Evolutionary conservation across 345 rosid species (phyloP).

Genomic region (Corchorus capsularis): DNA sequence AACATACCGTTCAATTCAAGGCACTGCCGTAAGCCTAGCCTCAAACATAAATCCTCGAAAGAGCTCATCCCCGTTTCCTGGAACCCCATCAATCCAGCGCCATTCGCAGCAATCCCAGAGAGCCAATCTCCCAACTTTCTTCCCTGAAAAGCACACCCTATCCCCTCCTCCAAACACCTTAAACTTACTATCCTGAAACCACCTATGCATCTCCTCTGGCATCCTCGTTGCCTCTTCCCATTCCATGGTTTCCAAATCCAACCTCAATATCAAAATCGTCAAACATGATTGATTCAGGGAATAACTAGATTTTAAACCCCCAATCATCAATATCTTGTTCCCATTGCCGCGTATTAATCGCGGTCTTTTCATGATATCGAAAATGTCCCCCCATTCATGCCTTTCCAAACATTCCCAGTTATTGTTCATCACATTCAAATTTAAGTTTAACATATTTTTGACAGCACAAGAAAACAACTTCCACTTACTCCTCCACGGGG

Average conservation of each 20-base stretch:
- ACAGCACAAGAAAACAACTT: conserved; percentile 65
- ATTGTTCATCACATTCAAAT: conserved; percentile 47
- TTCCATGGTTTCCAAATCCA: conserved; percentile 76
- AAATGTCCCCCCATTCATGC: conserved; percentile 84
- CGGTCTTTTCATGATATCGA: conserved; percentile 80
- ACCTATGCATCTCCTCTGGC: conserved; percentile 76
- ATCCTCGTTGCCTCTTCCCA: conserved; percentile 93
- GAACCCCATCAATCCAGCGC: conserved; percentile 85
- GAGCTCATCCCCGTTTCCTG: conserved; percentile 62
- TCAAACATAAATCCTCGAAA: conserved; percentile 79
- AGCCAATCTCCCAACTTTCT: conserved; percentile 69
- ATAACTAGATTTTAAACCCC: conserved; percentile 72
- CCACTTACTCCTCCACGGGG: conserved; percentile 93
- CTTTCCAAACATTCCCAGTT: conserved; percentile 78
- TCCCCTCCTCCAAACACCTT: conserved; percentile 92
- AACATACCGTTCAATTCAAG: conserved; percentile 36
- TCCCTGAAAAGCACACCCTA: conserved; percentile 76
- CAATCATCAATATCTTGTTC: conserved; percentile 72
- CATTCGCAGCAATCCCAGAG: conserved; percentile 72
- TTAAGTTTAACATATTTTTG: conserved; percentile 25
- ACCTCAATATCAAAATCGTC: conserved; percentile 71
- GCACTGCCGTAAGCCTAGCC: conserved; percentile 54
- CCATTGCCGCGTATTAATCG: conserved; percentile 65
- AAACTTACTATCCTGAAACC: conserved; percentile 76
- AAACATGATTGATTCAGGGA: conserved; percentile 76